A percentile compares a stretch with the other conserved stretches of the same genome.
Conservation (phyloP, 768 basidiomycete genomes). For the Pleurotus ostreatus region DNA sequence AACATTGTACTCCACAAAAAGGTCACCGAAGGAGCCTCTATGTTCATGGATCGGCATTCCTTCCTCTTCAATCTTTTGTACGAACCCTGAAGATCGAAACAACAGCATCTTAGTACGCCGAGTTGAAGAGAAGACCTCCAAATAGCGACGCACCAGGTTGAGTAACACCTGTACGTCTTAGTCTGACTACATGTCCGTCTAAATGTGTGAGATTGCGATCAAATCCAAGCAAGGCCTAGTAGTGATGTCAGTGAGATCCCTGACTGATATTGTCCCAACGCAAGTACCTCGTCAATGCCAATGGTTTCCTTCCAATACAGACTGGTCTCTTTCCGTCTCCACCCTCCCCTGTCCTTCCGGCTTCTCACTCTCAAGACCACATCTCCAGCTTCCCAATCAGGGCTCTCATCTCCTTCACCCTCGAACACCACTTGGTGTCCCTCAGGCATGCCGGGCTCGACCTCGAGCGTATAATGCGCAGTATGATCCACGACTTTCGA, state of each 20-base stretch:
- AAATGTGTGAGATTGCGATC: constrained; percentile 87
- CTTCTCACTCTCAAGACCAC: constrained; percentile 83
- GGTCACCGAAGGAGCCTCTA: constrained; percentile 59
- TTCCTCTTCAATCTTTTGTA: constrained; percentile 81
- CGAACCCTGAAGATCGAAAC: constrained; percentile 53
- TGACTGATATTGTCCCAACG: neutral
- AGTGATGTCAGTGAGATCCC: neutral
- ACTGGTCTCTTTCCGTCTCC: constrained; percentile 85
- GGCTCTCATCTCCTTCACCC: constrained; percentile 94
- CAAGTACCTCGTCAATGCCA: constrained; percentile 80
- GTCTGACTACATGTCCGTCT: constrained; percentile 74
- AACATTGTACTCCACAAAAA: constrained; percentile 92
- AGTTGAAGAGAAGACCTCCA: no score
- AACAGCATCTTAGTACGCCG: neutral
- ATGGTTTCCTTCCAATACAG: constrained; percentile 92
- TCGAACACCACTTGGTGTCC: constrained; percentile 91
- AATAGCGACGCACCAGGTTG: constrained; percentile 67
- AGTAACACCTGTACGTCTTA: constrained; percentile 77
- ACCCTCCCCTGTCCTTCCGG: constrained; percentile 72
- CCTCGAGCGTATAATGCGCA: constrained; percentile 81
- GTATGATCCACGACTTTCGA: constrained; percentile 78
- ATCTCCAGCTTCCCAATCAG: constrained; percentile 96
- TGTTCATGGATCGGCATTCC: constrained; percentile 79
- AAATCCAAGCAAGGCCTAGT: constrained; percentile 94
- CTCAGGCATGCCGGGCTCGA: constrained; percentile 87